These are phyloP conservation scores for Plantago coronopus DNA, from an alignment of 305 asterid species.

Conservation along the genomic window DNA sequence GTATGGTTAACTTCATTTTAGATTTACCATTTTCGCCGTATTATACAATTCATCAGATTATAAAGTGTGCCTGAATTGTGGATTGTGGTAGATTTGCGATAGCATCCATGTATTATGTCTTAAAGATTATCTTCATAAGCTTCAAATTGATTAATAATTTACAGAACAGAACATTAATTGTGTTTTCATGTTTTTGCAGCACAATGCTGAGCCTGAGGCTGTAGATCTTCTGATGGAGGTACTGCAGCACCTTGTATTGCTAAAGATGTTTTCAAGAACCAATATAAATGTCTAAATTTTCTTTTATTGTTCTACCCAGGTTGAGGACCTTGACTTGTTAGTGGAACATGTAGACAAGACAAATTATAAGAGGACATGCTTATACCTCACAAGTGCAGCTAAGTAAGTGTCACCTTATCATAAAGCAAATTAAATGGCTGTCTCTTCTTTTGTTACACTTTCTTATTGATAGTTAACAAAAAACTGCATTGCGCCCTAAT, in stretches of 20 bases:
- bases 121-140: too few species aligned
- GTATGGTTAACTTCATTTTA: constrained; percentile 30
- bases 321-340: constrained; percentile 89
- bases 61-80: neutral
- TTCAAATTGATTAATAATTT: too few species aligned
- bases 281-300: neutral
- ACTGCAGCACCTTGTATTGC: constrained; percentile 18
- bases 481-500: constrained; percentile 16
- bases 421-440: too few species aligned
- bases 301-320: constrained; percentile 35
- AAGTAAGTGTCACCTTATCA: constrained; percentile 44
- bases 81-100: neutral
- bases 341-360: constrained; percentile 71
- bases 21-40: constrained; percentile 3
- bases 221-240: constrained; percentile 99
- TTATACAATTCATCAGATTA: too few species aligned
- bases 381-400: constrained; percentile 85
- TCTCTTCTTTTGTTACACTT: constrained; percentile 5
- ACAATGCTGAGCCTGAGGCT: constrained; percentile 99
- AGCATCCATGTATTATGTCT: neutral
- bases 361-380: constrained; percentile 78
- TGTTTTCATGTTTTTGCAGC: constrained; percentile 48
- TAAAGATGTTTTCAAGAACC: neutral
- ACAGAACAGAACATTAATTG: constrained; percentile 9
- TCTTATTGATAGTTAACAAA: too few species aligned